Evolutionary conservation across 2,329 filamentous ascomycete genomes (phyloP), one percentile per base, ranked within the genome.

Genomic region (Colletotrichum camelliae): DNA sequence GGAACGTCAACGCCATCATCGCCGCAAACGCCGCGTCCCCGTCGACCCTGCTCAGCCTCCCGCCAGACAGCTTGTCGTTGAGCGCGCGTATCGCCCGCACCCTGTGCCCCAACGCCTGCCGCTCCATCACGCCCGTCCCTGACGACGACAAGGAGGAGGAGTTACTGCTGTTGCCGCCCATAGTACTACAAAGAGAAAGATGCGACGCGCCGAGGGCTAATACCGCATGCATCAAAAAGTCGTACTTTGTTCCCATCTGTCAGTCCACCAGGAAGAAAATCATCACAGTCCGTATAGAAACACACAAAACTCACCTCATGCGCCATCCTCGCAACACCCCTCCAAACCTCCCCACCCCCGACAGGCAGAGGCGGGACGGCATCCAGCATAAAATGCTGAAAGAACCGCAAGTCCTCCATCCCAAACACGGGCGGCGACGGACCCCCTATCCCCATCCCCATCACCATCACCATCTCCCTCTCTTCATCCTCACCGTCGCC

Each of bases 371-470:
- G 80, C 8, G 85, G 86, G 68, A 86, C 86, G 3, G 88, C 88
- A 9, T 85, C 81, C 7, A 87, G 81, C 10, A 90, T 77, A 77
- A 90, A 91, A 77, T 90, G 88, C 67, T 89, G 87, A 77, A 90
- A 90, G 80, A 89, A 88, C 24, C 87, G 84, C 80, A 90, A 84
- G 72, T 90, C 88, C 39, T 87, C 81, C 18, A 84, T 78, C 39
- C 82, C 83, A 75, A 88, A 89, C 8, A 48, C 31, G 13, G 35
- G 6, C 9, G 9, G 5, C 39, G 39, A 18, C 39, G 39, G 0
- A 43, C 8, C 16, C 7, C 39, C n/a, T 1, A 12, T 57, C 7
- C 13, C 29, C 8, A 35, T 10, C 12, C 15, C 6, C 35, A n/a
- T 2, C 55, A 16, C 7, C 24, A 2, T 18, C 21, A n/a, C 33